Percentiles rank a stretch among this genome's conserved stretches.
phyloP scores from a whole-genome alignment of 306 rosid genomes.

The Quercus aquifolioides region DNA sequence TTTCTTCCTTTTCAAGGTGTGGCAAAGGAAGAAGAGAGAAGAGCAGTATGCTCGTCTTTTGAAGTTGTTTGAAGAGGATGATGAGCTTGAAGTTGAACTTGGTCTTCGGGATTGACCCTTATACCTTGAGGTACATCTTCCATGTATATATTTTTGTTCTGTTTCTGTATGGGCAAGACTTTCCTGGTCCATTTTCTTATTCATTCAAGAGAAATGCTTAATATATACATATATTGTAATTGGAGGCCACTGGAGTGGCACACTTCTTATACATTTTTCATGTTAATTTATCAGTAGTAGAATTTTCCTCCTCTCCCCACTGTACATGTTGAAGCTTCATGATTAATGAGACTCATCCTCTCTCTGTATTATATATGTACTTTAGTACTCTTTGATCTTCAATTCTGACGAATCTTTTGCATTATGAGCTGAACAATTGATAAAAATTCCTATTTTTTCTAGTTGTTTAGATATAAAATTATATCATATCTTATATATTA shows the following conservation, averaged over 20 bases:
- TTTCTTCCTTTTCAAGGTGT: constrained; percentile 57
- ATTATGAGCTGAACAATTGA: not conserved
- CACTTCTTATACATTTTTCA: not conserved
- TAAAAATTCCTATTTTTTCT: not conserved
- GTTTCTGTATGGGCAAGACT: not conserved
- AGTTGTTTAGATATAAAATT: not conserved
- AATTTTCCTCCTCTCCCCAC: not conserved
- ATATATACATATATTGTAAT: not conserved
- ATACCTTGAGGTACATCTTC: constrained; percentile 32
- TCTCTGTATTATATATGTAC: not conserved
- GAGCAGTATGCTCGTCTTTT: constrained; percentile 74
- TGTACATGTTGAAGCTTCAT: not conserved
- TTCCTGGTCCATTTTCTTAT: not conserved
- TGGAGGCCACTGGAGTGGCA: not conserved
- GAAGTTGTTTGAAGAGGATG: constrained; percentile 86
- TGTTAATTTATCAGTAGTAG: not conserved
- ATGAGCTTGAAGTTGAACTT: constrained; percentile 81
- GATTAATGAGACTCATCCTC: not conserved
- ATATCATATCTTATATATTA: not conserved
- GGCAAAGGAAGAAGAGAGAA: constrained; percentile 85
- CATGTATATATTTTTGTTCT: not conserved
- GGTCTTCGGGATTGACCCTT: constrained; percentile 60
- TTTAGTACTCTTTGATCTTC: not conserved
- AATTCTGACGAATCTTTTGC: not conserved
- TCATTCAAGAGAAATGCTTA: not conserved